phyloP scores from a whole-genome alignment of 116 monocot genomes.

The Iris pallida region DNA sequence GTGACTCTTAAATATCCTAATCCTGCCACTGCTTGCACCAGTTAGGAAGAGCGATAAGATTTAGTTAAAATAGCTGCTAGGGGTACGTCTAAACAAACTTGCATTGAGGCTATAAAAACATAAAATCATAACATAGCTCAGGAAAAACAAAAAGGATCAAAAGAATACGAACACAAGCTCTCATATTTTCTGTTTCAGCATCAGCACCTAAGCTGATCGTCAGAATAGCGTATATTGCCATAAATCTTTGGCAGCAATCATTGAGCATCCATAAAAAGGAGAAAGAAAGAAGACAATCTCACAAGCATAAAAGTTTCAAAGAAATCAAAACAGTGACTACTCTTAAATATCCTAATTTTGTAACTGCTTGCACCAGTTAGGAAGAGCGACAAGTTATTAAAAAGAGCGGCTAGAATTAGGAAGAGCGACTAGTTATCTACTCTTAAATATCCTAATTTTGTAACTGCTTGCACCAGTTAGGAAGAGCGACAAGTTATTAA shows the following conservation, averaged over 20 bases:
- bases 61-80: neutral
- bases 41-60: conserved; percentile 3
- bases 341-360: too few relatives aligned
- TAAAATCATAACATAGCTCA: neutral
- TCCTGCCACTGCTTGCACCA: conserved; percentile 7
- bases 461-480: too few relatives aligned
- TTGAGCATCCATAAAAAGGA: conserved; percentile 1
- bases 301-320: neutral
- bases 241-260: conserved; percentile 12
- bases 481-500: too few relatives aligned
- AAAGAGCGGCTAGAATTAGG: too few relatives aligned
- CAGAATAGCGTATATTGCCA: conserved; percentile 22
- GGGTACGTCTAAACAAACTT: neutral
- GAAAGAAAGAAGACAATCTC: neutral
- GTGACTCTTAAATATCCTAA: conserved; percentile 21
- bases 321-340: neutral
- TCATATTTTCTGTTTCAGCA: conserved; percentile 1
- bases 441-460: too few relatives aligned
- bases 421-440: too few relatives aligned
- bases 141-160: neutral
- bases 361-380: too few relatives aligned
- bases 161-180: neutral
- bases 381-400: too few relatives aligned
- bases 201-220: neutral
- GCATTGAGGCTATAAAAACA: neutral